A percentile compares a stretch with the other conserved stretches of the same genome.
These are phyloP conservation scores for Pogostemon cablin DNA, from an alignment of 257 asterid species.

Conservation along the genomic window DNA sequence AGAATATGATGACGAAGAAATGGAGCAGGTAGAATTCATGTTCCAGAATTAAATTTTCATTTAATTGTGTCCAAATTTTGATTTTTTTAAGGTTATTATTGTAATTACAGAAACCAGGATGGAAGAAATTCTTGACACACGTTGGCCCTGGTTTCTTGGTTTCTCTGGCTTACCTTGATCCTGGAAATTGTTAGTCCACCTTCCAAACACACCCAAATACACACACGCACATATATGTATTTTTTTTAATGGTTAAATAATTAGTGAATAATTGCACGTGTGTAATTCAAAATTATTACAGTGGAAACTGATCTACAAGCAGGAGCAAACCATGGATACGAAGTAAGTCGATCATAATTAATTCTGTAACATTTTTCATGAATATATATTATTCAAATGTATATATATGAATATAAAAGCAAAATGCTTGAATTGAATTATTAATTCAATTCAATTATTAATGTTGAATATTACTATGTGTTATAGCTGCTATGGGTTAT, in stretches of 20 bases:
- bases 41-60: too few species aligned
- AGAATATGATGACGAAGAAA: slow-evolving; percentile 24
- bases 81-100: too few species aligned
- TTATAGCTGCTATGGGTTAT: slow-evolving; percentile 81
- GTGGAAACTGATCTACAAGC: slow-evolving; percentile 99
- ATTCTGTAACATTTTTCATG: too few species aligned
- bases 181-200: slow-evolving; percentile 70
- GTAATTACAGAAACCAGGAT: slow-evolving; percentile 61
- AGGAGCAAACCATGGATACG: slow-evolving; percentile 83
- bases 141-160: slow-evolving; percentile 96
- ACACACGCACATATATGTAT: background rate
- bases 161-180: slow-evolving; percentile 92
- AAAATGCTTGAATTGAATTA: too few species aligned
- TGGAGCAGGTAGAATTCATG: too few species aligned
- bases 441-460: too few species aligned
- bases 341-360: slow-evolving; percentile 46
- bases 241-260: background rate
- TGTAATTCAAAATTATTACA: slow-evolving; percentile 24
- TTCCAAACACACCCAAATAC: background rate
- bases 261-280: background rate
- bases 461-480: too few species aligned
- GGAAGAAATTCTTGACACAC: slow-evolving; percentile 68
- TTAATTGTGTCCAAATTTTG: too few species aligned
- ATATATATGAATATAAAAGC: too few species aligned
- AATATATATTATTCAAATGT: too few species aligned